Evolutionary conservation across 2,329 filamentous ascomycete genomes (phyloP), one percentile per base, ranked within the genome.

Genomic region (Colletotrichum incanum): DNA sequence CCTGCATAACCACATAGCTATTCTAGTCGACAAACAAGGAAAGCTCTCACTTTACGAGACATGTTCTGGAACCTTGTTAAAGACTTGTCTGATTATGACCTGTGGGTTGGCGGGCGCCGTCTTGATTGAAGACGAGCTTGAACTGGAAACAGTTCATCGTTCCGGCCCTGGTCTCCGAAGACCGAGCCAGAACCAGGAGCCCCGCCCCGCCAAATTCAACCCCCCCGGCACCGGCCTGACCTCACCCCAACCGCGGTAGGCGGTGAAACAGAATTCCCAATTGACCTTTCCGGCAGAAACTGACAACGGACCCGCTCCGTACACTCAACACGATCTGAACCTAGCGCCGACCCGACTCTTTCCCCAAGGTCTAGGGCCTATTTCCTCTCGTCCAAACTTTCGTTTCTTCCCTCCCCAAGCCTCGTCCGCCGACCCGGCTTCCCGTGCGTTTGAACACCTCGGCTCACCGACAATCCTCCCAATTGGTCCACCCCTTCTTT

Each of bases 221-320:
- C 50, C 43, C 50, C 43, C 49, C 64, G 64, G 64, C 65, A 71
- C 68, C 64, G 68, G 68, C 64, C 50, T 50, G 60, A 41, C 5
- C 41, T 34, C 11, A 23, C 37, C 8, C 31, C 11, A 62, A 50
- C 26, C 43, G 20, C 26, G 55, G 47, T 50, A 71, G 64, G 68
- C 68, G 68, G 68, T 71, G 58, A 67, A 59, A 2, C 11, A 50
- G 9, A 12, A 6, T 14, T 8, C 47, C 63, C 45, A 45, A 60
- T 41, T 55, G 41, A 50, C 56, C 41, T 67, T 50, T 58, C 26
- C 68, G 68, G 68, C 68, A 71, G 68, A 71, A 71, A 50, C 49
- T 64, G 59, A 34, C n/a, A 20, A 41, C 23, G 49, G 59, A 67
- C 65, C 56, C 58, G 45, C 56, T 39, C 62, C 43, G 52, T 47